A percentile compares a stretch with the other conserved stretches of the same genome.
Evolutionary conservation across 306 rosid species (phyloP).

Genomic region (Hippophae tibetana): DNA sequence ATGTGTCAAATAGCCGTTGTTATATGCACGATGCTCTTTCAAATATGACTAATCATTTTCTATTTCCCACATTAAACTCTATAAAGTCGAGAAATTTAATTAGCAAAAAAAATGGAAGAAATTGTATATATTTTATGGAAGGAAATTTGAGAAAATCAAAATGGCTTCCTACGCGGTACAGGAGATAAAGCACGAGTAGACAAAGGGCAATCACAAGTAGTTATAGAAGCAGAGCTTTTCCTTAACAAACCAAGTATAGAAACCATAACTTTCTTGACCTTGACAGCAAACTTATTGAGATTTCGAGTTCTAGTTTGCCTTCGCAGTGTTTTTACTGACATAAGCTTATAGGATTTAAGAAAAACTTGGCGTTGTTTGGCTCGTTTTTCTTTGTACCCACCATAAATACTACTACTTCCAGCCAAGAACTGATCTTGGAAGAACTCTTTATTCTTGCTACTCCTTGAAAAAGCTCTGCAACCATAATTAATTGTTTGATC

Average conservation of each 20-base stretch:
- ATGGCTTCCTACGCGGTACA: slow-evolving; percentile 7
- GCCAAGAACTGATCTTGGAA: background rate
- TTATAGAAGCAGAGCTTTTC: slow-evolving; percentile 21
- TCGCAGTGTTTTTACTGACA: slow-evolving; percentile 17
- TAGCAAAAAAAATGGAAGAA: background rate
- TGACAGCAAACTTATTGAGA: slow-evolving; percentile 29
- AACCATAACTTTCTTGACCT: slow-evolving; percentile 39
- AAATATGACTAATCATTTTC: too few relatives aligned
- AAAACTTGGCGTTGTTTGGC: slow-evolving; percentile 55
- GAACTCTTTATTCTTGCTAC: background rate
- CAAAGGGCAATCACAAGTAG: slow-evolving; percentile 32
- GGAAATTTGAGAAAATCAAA: background rate
- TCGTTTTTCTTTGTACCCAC: slow-evolving; percentile 37
- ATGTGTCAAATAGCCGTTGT: too few relatives aligned
- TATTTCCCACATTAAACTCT: too few relatives aligned
- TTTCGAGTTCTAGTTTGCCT: slow-evolving; percentile 16
- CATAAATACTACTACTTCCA: slow-evolving; percentile 16
- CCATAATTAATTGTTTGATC: background rate
- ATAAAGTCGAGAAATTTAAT: too few relatives aligned
- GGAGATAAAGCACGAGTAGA: slow-evolving; percentile 27
- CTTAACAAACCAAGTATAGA: slow-evolving; percentile 29
- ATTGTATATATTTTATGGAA: background rate
- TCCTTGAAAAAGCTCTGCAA: slow-evolving; percentile 5
- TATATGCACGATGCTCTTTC: too few relatives aligned
- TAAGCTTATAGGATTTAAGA: slow-evolving; percentile 42